phyloP scores from a whole-genome alignment of 176 grass and related monocot genomes.

The Avena atlantica region DNA sequence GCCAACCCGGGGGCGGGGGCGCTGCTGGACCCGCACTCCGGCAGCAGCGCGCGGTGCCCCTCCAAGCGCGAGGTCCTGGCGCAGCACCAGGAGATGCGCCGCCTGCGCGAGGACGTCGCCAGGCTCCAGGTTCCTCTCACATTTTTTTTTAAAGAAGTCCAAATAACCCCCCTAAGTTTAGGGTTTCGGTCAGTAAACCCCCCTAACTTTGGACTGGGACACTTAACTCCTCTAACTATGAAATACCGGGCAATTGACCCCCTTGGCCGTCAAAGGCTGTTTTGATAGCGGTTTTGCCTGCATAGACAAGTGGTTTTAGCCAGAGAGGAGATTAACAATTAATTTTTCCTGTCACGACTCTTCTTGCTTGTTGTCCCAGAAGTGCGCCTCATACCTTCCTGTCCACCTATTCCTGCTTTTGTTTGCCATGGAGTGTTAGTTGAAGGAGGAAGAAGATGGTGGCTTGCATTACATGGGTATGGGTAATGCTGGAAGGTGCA shows the following conservation, averaged over 20 bases:
- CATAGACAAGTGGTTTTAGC: no score
- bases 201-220: no score
- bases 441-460: not conserved
- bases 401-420: conserved; percentile 98
- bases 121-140: conserved; percentile 63
- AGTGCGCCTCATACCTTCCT: conserved; percentile 97
- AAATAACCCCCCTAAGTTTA: no score
- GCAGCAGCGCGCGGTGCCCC: conserved; percentile 55
- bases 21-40: conserved; percentile 61
- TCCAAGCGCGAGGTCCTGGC: conserved; percentile 84
- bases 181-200: no score
- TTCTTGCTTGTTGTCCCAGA: conserved; percentile 80
- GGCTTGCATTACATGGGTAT: not conserved
- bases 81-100: conserved; percentile 88
- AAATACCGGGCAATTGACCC: no score
- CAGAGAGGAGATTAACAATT: no score
- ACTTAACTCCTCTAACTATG: no score
- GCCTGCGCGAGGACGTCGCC: conserved; percentile 82
- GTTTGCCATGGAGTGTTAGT: conserved; percentile 19
- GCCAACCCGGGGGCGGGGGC: conserved; percentile 47
- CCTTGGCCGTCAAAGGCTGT: no score
- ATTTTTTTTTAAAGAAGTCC: no score
- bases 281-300: no score
- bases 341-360: no score
- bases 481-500: conserved; percentile 78